Evolutionary conservation across 139 green algal species (phyloP).

Genomic region (Micromonas pusilla): DNA sequence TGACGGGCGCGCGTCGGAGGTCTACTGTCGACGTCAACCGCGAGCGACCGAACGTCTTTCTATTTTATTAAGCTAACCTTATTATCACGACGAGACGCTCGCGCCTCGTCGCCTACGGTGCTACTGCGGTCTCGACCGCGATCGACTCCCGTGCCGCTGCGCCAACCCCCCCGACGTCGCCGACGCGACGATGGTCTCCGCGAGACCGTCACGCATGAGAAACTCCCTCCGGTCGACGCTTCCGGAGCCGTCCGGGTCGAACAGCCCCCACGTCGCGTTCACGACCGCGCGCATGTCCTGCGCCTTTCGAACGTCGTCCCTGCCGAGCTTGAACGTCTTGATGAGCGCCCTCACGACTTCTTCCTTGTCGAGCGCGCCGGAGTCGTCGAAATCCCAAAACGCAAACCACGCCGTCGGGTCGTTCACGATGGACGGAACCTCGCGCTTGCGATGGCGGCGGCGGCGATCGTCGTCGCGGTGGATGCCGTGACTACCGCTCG

Average conservation of each 20-base stretch:
- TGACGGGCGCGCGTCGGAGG: no score
- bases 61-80: no score
- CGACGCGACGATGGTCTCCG: neutral
- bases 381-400: constrained; percentile 12
- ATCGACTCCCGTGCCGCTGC: no score
- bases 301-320: neutral
- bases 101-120: no score
- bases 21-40: no score
- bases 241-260: constrained; percentile 10
- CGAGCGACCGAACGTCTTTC: no score
- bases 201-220: constrained; percentile 3
- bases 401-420: constrained; percentile 7
- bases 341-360: constrained; percentile 10
- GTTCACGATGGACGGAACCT: neutral
- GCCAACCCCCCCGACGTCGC: neutral
- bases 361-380: constrained; percentile 1
- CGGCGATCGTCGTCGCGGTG: no score
- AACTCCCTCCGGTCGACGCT: constrained; percentile 3
- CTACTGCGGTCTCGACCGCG: no score
- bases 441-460: no score
- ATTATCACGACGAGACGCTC: no score
- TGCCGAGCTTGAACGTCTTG: constrained; percentile 4
- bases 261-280: neutral
- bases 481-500: no score
- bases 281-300: neutral